A percentile compares a stretch with the other conserved stretches of the same genome.
Evolutionary conservation across 345 rosid species (phyloP).

Genomic region (Carallia pectinifolia): DNA sequence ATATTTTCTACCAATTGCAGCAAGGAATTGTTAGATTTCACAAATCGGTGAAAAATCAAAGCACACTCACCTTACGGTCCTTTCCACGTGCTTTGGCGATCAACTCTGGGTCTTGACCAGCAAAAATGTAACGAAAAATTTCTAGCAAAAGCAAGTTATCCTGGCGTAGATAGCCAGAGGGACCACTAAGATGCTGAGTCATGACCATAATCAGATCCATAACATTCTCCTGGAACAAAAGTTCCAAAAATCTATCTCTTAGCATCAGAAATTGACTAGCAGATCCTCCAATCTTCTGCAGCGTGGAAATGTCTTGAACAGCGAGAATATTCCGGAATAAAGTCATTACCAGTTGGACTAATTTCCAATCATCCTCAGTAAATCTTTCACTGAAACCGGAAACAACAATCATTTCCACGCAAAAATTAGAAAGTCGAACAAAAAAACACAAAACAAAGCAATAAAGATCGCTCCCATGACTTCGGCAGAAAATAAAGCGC

Average conservation of each 20-base stretch:
- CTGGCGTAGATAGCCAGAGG: slow-evolving; percentile 57
- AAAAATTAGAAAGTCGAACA: background rate
- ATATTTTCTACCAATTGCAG: background rate
- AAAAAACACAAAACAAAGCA: background rate
- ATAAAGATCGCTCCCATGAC: too few species aligned
- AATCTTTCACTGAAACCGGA: slow-evolving; percentile 53
- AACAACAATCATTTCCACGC: too few species aligned
- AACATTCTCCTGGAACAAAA: slow-evolving; percentile 72
- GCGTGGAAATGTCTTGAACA: slow-evolving; percentile 59
- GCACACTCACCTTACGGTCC: slow-evolving; percentile 38
- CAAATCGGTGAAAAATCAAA: slow-evolving; percentile 9
- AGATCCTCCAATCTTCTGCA: slow-evolving; percentile 72
- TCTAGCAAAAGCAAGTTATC: slow-evolving; percentile 85
- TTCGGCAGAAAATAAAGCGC: too few species aligned
- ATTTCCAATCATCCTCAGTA: slow-evolving; percentile 94
- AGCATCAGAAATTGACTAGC: slow-evolving; percentile 60
- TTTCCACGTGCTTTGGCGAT: slow-evolving; percentile 51
- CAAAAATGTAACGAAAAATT: slow-evolving; percentile 62
- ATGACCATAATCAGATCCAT: slow-evolving; percentile 70
- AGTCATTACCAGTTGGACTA: slow-evolving; percentile 87
- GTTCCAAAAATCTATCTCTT: slow-evolving; percentile 74
- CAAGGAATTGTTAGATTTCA: slow-evolving; percentile 1
- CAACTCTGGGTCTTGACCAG: slow-evolving; percentile 75
- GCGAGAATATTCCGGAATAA: slow-evolving; percentile 85
- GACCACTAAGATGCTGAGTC: slow-evolving; percentile 62